Evolutionary conservation across 495 filamentous ascomycete species (phyloP).

Genomic region (Xylaria nigripes): DNA sequence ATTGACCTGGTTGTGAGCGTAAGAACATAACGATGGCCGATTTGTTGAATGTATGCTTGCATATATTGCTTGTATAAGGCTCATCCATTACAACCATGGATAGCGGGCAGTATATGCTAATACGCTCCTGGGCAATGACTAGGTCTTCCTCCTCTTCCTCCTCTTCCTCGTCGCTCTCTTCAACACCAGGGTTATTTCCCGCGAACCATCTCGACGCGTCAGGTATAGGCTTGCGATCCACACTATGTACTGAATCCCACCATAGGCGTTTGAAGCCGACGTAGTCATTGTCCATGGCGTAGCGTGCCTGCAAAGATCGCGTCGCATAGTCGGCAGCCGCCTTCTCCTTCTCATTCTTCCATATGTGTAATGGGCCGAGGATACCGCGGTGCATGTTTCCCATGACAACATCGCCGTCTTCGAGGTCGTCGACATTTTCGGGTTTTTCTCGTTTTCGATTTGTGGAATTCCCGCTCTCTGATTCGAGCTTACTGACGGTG

Average conservation of each 20-base stretch:
- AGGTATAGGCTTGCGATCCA: conserved; percentile 56
- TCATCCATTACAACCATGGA: conserved; percentile 65
- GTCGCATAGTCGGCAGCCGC: conserved; percentile 31
- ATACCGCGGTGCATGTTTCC: conserved; percentile 4
- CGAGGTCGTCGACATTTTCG: conserved; percentile 13
- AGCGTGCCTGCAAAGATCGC: conserved; percentile 42
- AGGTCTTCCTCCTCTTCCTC: conserved; percentile 64
- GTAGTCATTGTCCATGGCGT: conserved; percentile 73
- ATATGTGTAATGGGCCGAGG: conserved; percentile 24
- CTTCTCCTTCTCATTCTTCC: conserved; percentile 29
- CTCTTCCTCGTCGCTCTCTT: conserved; percentile 14
- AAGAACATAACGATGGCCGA: conserved; percentile 62
- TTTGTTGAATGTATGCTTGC: conserved; percentile 77
- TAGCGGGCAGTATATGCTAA: conserved; percentile 73
- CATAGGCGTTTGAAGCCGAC: conserved; percentile 66
- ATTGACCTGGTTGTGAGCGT: conserved; percentile 20
- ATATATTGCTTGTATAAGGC: conserved; percentile 67
- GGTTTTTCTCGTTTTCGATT: conserved; percentile 14
- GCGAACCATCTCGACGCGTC: conserved; percentile 67
- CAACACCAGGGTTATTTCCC: conserved; percentile 26
- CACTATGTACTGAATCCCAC: conserved; percentile 64
- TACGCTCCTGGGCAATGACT: conserved; percentile 57
- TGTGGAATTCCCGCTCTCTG: conserved; percentile 39
- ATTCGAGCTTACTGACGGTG: conserved; percentile 41
- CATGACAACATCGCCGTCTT: conserved; percentile 23